These are phyloP conservation scores for Phytophthora nicotianae DNA, from an alignment of 352 stramenopile species.

Conservation along the genomic window DNA sequence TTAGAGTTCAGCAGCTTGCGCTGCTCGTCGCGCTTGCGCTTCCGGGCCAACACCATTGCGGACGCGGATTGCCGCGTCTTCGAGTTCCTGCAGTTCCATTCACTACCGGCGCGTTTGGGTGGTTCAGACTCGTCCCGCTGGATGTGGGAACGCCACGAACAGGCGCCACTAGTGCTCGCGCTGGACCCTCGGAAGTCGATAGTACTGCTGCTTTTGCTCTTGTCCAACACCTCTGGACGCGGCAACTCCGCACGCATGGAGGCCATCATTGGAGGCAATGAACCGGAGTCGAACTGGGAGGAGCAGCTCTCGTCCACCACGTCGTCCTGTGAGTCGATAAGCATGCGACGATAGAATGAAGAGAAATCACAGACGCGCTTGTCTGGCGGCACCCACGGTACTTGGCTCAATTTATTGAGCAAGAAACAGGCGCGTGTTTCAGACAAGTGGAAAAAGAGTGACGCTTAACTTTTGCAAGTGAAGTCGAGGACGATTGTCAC, in stretches of 20 bases:
- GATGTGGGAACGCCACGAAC: constrained; percentile 25
- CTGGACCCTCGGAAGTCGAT: constrained; percentile 12
- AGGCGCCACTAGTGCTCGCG: background rate
- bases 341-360: constrained; percentile 28
- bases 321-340: constrained; percentile 44
- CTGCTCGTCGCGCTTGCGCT: constrained; percentile 39
- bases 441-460: constrained; percentile 7
- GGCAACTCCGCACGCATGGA: constrained; percentile 13
- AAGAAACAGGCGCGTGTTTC: constrained; percentile 30
- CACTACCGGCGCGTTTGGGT: background rate
- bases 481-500: constrained; percentile 1
- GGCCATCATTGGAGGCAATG: constrained; percentile 20
- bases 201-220: background rate
- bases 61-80: constrained; percentile 35
- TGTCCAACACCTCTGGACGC: constrained; percentile 3
- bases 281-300: constrained; percentile 31
- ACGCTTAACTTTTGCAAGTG: constrained; percentile 11
- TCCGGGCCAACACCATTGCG: constrained; percentile 36
- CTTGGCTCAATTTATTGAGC: constrained; percentile 16
- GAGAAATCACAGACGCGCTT: constrained; percentile 14
- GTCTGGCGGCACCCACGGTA: constrained; percentile 4
- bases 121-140: constrained; percentile 21
- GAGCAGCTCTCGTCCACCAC: constrained; percentile 39
- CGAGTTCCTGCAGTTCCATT: constrained; percentile 17
- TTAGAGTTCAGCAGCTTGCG: constrained; percentile 29